Conservation (phyloP, 768 basidiomycete species). For the Calocybe gangraenosa region DNA sequence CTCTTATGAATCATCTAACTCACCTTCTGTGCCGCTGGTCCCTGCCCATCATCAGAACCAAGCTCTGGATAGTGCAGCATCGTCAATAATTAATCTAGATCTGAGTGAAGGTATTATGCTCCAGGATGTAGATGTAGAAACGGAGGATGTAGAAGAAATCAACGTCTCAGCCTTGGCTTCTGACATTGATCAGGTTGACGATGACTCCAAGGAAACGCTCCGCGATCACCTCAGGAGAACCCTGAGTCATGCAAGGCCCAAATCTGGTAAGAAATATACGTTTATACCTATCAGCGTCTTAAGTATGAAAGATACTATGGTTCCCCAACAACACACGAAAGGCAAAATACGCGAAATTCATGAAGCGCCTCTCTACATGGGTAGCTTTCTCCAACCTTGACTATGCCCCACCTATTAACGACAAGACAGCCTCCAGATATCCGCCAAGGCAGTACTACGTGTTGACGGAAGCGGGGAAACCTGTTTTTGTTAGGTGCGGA, state of each 20-base stretch:
- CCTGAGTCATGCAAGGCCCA: conserved; percentile 47
- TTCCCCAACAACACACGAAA: conserved; percentile 25
- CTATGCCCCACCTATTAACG: neutral
- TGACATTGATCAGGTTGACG: conserved; percentile 38
- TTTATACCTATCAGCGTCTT: neutral
- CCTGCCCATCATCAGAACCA: conserved; percentile 25
- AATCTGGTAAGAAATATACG: conserved; percentile 34
- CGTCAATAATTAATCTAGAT: conserved; percentile 67
- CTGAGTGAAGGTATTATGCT: conserved; percentile 66
- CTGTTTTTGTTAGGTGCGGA: conserved; percentile 84
- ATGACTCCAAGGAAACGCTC: conserved; percentile 58
- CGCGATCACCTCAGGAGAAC: conserved; percentile 72
- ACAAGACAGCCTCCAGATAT: conserved; percentile 32
- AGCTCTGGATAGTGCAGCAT: conserved; percentile 59
- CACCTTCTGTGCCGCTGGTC: conserved; percentile 26
- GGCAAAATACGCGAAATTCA: conserved; percentile 29
- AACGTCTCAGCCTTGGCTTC: conserved; percentile 39
- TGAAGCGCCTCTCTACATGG: conserved; percentile 36
- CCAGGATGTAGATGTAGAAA: conserved; percentile 64
- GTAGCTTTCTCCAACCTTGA: conserved; percentile 22
- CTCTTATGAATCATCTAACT: conserved; percentile 28
- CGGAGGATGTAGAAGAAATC: conserved; percentile 49
- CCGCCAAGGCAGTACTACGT: conserved; percentile 82
- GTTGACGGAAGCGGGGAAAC: conserved; percentile 94
- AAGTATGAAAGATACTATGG: conserved; percentile 22